Evolutionary conservation across 2,329 filamentous ascomycete species (phyloP).

Genomic region (Fusarium tanahbumbuense): DNA sequence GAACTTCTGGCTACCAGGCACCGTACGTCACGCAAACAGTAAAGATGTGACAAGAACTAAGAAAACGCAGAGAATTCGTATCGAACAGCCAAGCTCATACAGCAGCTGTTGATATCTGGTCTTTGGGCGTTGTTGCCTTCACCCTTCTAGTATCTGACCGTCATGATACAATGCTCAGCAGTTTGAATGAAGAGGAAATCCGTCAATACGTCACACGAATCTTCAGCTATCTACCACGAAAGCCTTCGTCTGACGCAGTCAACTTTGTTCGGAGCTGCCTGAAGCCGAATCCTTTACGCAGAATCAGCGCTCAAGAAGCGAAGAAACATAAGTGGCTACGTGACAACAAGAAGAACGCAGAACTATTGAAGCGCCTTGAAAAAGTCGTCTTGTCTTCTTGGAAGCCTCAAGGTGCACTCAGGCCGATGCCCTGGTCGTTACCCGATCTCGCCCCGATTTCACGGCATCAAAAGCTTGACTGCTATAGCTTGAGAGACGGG

Average conservation of each 20-base stretch:
- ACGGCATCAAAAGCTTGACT: not conserved
- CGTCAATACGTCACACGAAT: constrained; percentile 27
- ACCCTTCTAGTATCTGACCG: constrained; percentile 49
- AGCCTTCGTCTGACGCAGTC: constrained; percentile 44
- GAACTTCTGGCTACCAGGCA: constrained; percentile 61
- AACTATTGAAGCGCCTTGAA: constrained; percentile 51
- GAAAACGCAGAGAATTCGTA: constrained; percentile 54
- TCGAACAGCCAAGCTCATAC: constrained; percentile 45
- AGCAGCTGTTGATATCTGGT: constrained; percentile 63
- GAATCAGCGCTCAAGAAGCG: constrained; percentile 48
- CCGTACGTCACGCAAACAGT: constrained; percentile 53
- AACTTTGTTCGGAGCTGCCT: constrained; percentile 51
- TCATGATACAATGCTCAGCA: constrained; percentile 44
- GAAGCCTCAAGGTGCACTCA: constrained; percentile 44
- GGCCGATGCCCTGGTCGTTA: constrained; percentile 51
- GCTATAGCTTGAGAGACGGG: not conserved
- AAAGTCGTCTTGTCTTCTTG: constrained; percentile 45
- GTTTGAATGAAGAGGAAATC: constrained; percentile 46
- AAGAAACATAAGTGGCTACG: constrained; percentile 52
- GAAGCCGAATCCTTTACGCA: constrained; percentile 41
- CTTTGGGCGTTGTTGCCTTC: constrained; percentile 60
- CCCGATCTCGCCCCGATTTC: constrained; percentile 39
- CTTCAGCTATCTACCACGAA: constrained; percentile 23
- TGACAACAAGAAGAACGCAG: constrained; percentile 46
- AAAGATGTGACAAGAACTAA: constrained; percentile 6